Conservation (phyloP, 306 rosid genomes). For the Cicer bijugum region DNA sequence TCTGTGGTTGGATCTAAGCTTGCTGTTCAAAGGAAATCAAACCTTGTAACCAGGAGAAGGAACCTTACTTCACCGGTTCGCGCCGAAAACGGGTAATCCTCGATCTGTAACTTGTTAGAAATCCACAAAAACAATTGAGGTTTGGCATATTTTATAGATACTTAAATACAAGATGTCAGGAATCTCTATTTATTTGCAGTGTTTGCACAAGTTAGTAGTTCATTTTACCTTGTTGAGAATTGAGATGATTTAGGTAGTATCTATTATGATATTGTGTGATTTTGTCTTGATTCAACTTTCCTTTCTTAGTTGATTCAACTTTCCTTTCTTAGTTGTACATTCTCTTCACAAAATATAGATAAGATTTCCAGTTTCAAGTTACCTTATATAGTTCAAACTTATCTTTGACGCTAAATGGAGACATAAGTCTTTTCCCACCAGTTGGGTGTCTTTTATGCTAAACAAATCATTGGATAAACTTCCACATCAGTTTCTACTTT, state of each 20-base stretch:
- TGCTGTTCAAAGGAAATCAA: conserved; percentile 54
- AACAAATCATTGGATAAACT: conserved; percentile 15
- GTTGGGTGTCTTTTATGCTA: conserved; percentile 4
- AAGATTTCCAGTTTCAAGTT: too few relatives aligned
- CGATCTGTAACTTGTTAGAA: neutral
- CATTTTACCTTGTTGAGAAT: neutral
- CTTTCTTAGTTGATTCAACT: too few relatives aligned
- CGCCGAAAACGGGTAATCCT: conserved; percentile 69
- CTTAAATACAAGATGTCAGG: conserved; percentile 3
- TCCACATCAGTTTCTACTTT: conserved; percentile 27
- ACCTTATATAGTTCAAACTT: neutral
- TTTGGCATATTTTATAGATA: neutral
- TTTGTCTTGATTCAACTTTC: too few relatives aligned
- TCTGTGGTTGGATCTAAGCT: conserved; percentile 58
- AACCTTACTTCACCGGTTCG: conserved; percentile 57
- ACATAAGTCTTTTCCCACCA: neutral
- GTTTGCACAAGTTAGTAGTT: neutral
- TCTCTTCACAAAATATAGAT: too few relatives aligned
- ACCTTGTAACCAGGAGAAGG: conserved; percentile 42
- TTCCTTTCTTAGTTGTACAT: too few relatives aligned
- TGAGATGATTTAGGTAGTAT: too few relatives aligned
- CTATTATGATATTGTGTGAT: too few relatives aligned
- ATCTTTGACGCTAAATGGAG: neutral
- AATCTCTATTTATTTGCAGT: conserved; percentile 24
- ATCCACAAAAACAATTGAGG: neutral